These are phyloP conservation scores for Cordyceps javanica DNA, from an alignment of 2,329 filamentous ascomycete species.

Conservation along the genomic window DNA sequence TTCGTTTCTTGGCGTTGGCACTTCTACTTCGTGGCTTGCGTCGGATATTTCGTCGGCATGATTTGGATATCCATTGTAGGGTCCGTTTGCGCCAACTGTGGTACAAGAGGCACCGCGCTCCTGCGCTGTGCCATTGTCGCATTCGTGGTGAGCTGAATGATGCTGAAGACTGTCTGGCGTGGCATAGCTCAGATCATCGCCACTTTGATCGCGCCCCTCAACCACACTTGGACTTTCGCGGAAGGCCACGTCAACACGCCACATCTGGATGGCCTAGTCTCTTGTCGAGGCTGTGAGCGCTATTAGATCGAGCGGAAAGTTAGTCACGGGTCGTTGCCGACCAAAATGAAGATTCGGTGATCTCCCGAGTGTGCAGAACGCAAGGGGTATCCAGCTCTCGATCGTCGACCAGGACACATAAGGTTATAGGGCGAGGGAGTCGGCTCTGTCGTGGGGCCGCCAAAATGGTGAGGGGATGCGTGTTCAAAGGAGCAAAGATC, in stretches of 20 bases:
- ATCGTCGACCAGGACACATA: constrained; percentile 14
- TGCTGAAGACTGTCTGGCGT: not conserved
- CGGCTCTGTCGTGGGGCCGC: constrained; percentile 1
- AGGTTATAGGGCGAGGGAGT: not conserved
- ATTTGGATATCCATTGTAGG: not conserved
- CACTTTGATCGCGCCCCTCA: not conserved
- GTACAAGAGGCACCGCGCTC: not conserved
- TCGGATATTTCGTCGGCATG: not conserved
- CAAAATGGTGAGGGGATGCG: not conserved
- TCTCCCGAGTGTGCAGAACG: constrained; percentile 14
- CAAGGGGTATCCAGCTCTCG: constrained; percentile 12
- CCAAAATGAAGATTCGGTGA: constrained; percentile 10
- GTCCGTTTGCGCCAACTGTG: not conserved
- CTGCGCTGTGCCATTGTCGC: not conserved
- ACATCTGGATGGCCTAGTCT: not conserved
- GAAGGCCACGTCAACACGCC: not conserved
- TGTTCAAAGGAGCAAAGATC: not conserved
- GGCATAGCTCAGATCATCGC: not conserved
- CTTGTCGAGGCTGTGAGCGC: not conserved
- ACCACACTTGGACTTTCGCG: not conserved
- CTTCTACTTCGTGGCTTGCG: not conserved
- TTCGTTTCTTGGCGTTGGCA: not conserved
- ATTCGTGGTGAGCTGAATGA: not conserved
- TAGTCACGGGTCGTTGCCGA: constrained; percentile 9
- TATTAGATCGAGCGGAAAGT: not conserved